Conservation (phyloP, 1,284 basidiomycete species). For the Bothia castanella region DNA sequence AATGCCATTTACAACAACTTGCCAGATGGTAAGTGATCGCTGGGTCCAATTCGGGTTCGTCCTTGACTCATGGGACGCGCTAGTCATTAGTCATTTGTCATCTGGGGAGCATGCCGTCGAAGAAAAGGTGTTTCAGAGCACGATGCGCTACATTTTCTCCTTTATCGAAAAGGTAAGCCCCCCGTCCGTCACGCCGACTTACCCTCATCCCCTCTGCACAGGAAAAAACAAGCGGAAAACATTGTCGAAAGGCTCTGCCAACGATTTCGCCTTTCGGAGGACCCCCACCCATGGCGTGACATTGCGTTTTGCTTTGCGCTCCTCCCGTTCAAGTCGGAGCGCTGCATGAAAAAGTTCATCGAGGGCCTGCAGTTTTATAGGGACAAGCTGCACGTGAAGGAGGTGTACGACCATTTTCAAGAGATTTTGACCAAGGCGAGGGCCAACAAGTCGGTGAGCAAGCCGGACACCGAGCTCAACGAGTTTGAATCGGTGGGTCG, state of each 20-base stretch:
- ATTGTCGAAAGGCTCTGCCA: constrained; percentile 95
- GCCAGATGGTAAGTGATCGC: no score
- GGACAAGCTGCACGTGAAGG: constrained; percentile 90
- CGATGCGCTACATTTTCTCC: constrained; percentile 93
- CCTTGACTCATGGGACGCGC: no score
- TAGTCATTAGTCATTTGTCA: constrained; percentile 92
- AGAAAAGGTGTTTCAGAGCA: constrained; percentile 88
- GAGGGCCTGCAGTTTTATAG: constrained; percentile 90
- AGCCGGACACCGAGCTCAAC: constrained; percentile 84
- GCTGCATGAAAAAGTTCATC: constrained; percentile 93
- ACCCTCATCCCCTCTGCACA: neutral
- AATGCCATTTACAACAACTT: no score
- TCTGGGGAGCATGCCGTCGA: constrained; percentile 93
- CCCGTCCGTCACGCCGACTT: neutral
- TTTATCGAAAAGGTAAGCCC: constrained; percentile 88
- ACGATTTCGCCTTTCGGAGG: constrained; percentile 85
- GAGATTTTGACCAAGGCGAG: constrained; percentile 85
- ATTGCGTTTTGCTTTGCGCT: constrained; percentile 95
- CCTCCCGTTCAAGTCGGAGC: constrained; percentile 94
- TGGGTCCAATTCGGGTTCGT: no score
- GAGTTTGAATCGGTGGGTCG: constrained; percentile 81
- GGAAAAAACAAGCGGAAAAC: constrained; percentile 95
- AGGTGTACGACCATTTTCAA: constrained; percentile 79
- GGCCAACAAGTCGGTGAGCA: constrained; percentile 83
- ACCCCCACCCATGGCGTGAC: constrained; percentile 94